Base-by-base conservation (phyloP, 73 alveolate genomes). In the Loxodes magnus region DNA sequence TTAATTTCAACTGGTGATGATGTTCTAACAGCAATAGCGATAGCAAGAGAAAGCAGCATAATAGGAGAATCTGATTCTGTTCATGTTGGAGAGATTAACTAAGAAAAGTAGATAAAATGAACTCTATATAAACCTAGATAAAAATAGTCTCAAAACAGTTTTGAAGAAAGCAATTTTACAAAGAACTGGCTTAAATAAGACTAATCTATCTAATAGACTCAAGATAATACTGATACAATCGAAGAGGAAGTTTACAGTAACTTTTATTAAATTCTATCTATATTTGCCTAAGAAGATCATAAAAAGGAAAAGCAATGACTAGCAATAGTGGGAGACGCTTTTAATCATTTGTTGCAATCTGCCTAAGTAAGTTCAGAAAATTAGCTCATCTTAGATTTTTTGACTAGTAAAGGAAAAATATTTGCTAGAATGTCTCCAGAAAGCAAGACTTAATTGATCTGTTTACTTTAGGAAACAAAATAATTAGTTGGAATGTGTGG, bases 401-500 rank as follows among this genome's bases (percentile, higher is more conserved):
- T 83, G 35, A 56, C 79, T 39, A 57, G 61, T 39, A 69, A 87
- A 26, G 97, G 96, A 14, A 70, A 73, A 54, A 82, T 93, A 17
- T 93, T 85, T 75, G 97, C 97, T 5, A 73, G 99, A 70, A 94
- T 94, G 99, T 62, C 85, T 3, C 98, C 99, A 29, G 97, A 90
- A 33, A 90, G 88, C 38, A 94, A 94, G 56, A 95, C 96, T 41
- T 41, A 65, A 36, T 73, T 94, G 30, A 87, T 94, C 10, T 87
- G 74, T 10, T 19, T 71, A 34, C 83, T 94, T 12, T 66, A 89
- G 65, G 26, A 35, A 15, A 44, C 52, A 35, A 69, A 78, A 17
- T 71, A 74, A 6, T 25, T 69, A 17, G 77, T 93, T 15, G 94
- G 95, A 27, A 93, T 93, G 99, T 92, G 97, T 38, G 99, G 99